Evolutionary conservation across 371 early-diverging fungal species (phyloP), one percentile per base, ranked within the genome.

Genomic region (Blakeslea trispora): DNA sequence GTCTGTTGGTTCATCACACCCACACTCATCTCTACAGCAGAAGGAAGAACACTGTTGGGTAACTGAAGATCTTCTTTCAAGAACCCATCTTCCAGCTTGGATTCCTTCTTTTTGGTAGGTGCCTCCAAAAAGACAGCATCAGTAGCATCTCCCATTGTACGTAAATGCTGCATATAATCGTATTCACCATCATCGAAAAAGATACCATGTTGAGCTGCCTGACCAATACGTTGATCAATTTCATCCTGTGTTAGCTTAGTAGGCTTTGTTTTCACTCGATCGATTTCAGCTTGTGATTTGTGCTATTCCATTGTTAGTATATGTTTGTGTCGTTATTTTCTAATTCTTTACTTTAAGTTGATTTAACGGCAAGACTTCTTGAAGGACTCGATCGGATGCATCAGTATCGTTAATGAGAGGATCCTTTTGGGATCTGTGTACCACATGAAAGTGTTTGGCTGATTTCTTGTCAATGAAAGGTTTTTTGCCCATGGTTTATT

Each of bases 361-460:
- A 68, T 93, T 91, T 55, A 74, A 54, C 21, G 90, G 87, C 46
- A 87, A 70, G 6, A 91, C 81, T 53, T 92, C 90, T 45, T 87
- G 84, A 31, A 97, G 79, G n/a, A 97, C 96, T 55, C 86, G 84
- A 51, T 82, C 81, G 2, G 92, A 83, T 7, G 91, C 85, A 14
- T 86, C 87, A 19, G 86, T 81, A 66, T 94, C 94, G 28, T 90
- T 88, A 48, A 92, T 85, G 48, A 88, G 81, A 31, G 96, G 95
- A 80, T 97, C 98, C 59, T 92, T 82, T 73, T 95, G 95, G n/a
- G 96, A 95, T 66, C 98, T 84, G 72, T 96, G 94, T 15, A 96
- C 93, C 32, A 97, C 81, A 68, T 91, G 89, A 77, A 82, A 97
- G 64, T 90, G 89, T 50, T 88, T 86, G 44, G 96, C 88, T 34